Evolutionary conservation across 192 early-diverging fungal species (phyloP).

Genomic region (Umbelopsis vinacea): DNA sequence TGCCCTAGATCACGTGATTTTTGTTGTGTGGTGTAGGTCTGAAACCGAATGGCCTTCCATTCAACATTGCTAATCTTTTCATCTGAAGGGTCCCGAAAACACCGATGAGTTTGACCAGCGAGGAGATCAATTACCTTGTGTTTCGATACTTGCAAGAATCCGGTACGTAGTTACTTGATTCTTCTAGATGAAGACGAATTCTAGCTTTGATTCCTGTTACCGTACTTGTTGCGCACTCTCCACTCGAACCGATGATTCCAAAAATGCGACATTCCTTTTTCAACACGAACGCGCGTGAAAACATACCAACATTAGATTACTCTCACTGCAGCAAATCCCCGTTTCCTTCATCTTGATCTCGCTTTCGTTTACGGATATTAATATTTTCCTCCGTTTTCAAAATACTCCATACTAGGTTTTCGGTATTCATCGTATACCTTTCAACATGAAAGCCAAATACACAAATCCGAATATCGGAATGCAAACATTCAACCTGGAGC

Average conservation of each 20-base stretch:
- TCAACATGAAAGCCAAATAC: conserved; percentile 82
- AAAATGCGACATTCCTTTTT: neutral
- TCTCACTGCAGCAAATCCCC: neutral
- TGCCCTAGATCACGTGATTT: no score
- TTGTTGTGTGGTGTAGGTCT: neutral
- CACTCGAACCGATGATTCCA: neutral
- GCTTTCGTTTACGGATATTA: neutral
- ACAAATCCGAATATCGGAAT: conserved; percentile 58
- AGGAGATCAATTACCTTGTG: conserved; percentile 88
- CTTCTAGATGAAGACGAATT: neutral
- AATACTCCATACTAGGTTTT: conserved; percentile 64
- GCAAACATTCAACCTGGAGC: conserved; percentile 80
- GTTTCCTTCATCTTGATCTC: neutral
- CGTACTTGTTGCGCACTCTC: neutral
- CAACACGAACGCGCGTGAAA: neutral
- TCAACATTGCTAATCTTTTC: neutral
- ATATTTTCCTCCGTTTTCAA: neutral
- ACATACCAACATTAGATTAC: no score
- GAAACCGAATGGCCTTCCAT: neutral
- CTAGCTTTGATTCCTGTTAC: neutral
- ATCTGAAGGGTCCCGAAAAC: conserved; percentile 5
- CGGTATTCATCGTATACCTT: conserved; percentile 85
- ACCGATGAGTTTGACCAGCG: conserved; percentile 75
- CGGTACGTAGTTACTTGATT: conserved; percentile 50
- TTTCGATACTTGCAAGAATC: conserved; percentile 89